Evolutionary conservation across 2,329 filamentous ascomycete genomes (phyloP).

Genomic region (Blastomyces parvus): DNA sequence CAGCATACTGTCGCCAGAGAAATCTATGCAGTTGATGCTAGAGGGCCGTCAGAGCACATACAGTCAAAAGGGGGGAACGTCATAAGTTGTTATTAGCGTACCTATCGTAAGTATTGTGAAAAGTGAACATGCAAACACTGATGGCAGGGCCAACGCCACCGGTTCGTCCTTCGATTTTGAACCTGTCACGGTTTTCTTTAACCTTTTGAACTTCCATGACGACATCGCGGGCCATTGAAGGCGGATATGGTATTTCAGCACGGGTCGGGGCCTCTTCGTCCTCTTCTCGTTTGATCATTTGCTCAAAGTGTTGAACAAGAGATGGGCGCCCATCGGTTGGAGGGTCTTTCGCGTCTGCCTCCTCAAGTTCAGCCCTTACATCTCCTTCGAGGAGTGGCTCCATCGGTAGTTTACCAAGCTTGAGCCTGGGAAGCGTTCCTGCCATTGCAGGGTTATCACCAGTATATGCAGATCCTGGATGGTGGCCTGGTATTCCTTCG

Average conservation of each 20-base stretch:
- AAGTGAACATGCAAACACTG: conserved; percentile 95
- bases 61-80: conserved; percentile 5
- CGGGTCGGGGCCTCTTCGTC: conserved; percentile 71
- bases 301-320: conserved; percentile 78
- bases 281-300: conserved; percentile 80
- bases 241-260: conserved; percentile 72
- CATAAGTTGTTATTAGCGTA: conserved; percentile 35
- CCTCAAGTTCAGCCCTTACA: conserved; percentile 74
- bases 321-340: conserved; percentile 61
- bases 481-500: conserved; percentile 59
- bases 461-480: conserved; percentile 54
- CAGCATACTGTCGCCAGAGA: conserved; percentile 80
- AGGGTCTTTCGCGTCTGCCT: conserved; percentile 70
- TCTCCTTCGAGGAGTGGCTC: conserved; percentile 75
- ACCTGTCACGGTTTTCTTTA: conserved; percentile 83
- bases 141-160: conserved; percentile 74
- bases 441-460: conserved; percentile 48
- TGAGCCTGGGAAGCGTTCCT: conserved; percentile 52
- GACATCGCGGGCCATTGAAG: conserved; percentile 80
- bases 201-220: conserved; percentile 90
- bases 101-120: conserved; percentile 92
- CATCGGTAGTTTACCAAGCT: conserved; percentile 73
- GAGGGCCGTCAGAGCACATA: conserved; percentile 18
- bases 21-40: conserved; percentile 86
- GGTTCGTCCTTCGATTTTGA: conserved; percentile 74